phyloP scores from a whole-genome alignment of 2,329 filamentous ascomycete species.

The Lasiodiplodia sp. region DNA sequence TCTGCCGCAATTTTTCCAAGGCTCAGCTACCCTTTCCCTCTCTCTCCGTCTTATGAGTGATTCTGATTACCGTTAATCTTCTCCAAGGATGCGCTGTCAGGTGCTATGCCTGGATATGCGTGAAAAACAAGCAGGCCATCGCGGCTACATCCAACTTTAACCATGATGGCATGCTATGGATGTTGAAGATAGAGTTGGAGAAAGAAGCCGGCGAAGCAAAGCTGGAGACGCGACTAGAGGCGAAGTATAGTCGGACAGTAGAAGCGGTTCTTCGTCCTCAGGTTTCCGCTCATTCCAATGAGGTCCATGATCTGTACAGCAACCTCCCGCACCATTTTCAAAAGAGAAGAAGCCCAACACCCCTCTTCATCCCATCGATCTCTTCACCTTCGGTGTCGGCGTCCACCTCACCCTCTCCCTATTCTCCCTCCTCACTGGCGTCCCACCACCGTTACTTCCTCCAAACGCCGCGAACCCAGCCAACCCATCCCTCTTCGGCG shows the following conservation, averaged over 20 bases:
- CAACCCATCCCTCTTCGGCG: constrained; percentile 44
- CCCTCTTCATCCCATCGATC: constrained; percentile 32
- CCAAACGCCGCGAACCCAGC: constrained; percentile 40
- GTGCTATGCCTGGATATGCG: too few species aligned
- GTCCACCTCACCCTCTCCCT: constrained; percentile 38
- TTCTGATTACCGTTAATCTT: neutral
- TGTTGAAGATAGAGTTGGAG: constrained; percentile 6
- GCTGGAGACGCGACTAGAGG: constrained; percentile 10
- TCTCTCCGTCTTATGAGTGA: neutral
- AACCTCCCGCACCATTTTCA: neutral
- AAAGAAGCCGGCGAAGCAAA: neutral
- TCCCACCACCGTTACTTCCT: constrained; percentile 36
- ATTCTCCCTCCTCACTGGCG: constrained; percentile 28
- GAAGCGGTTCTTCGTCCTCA: neutral
- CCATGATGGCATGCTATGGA: neutral
- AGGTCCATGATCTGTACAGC: too few species aligned
- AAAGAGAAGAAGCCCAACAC: neutral
- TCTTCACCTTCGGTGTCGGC: constrained; percentile 39
- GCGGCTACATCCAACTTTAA: too few species aligned
- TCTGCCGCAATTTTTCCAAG: too few species aligned
- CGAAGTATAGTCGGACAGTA: neutral
- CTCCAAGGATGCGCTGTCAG: neutral
- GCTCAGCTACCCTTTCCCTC: too few species aligned
- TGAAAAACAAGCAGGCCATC: too few species aligned
- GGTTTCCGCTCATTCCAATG: neutral